phyloP scores from a whole-genome alignment of 2,329 filamentous ascomycete genomes.

The Akanthomyces uredinophilus region DNA sequence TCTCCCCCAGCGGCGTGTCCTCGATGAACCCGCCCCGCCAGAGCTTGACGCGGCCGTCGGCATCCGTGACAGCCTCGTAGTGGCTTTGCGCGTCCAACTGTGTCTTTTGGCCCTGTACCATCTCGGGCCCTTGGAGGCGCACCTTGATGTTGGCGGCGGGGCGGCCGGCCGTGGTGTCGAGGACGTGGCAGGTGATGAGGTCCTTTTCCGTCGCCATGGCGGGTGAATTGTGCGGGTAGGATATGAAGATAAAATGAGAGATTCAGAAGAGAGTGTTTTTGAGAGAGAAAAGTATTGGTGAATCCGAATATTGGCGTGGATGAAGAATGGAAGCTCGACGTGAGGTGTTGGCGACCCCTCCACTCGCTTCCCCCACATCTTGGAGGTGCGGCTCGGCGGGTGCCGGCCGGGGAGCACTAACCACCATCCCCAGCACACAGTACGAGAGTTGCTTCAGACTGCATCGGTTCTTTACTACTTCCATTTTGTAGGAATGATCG shows the following conservation, averaged over 20 bases:
- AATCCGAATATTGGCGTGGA: no score
- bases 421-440: background rate
- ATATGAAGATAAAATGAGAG: background rate
- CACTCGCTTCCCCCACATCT: background rate
- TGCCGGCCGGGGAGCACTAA: constrained; percentile 7
- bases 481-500: no score
- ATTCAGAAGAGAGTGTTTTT: background rate
- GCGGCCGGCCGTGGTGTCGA: constrained; percentile 71
- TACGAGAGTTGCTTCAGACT: background rate
- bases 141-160: constrained; percentile 65
- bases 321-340: background rate
- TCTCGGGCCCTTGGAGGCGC: constrained; percentile 48
- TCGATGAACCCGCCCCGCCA: constrained; percentile 53
- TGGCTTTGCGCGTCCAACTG: constrained; percentile 1
- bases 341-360: background rate
- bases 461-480: background rate
- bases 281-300: background rate
- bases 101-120: constrained; percentile 21
- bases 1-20: constrained; percentile 49
- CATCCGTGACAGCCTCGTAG: constrained; percentile 51
- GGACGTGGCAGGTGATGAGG: constrained; percentile 80
- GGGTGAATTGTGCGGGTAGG: no score
- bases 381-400: constrained; percentile 11
- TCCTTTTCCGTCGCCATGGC: constrained; percentile 37
- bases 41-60: constrained; percentile 65